phyloP scores from a whole-genome alignment of 352 stramenopile genomes.

The Pythium dissotocum region DNA sequence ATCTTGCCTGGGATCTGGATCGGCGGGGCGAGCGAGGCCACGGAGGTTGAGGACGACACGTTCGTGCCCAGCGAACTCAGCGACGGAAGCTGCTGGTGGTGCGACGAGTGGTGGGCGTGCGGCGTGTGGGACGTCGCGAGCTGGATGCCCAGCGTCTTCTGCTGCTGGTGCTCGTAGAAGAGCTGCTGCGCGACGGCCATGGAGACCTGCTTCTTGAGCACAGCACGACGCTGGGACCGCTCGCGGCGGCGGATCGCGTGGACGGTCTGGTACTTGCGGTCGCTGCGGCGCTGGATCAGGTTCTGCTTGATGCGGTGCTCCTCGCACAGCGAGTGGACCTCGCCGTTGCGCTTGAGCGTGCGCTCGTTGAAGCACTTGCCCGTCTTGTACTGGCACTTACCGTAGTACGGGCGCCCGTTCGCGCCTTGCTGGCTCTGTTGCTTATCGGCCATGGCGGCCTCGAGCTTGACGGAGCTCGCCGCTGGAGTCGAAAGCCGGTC shows the following conservation, averaged over 20 bases:
- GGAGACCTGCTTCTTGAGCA: constrained; percentile 82
- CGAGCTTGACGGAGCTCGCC: constrained; percentile 25
- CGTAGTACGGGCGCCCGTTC: constrained; percentile 46
- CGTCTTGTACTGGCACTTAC: constrained; percentile 89
- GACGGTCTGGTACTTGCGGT: constrained; percentile 87
- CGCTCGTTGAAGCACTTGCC: constrained; percentile 89
- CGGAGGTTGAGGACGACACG: constrained; percentile 1
- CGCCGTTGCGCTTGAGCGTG: constrained; percentile 81
- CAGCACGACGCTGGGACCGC: constrained; percentile 70
- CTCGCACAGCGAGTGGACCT: constrained; percentile 80
- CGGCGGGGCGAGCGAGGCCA: constrained; percentile 34
- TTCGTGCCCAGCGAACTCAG: constrained; percentile 20
- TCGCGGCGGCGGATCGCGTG: constrained; percentile 77
- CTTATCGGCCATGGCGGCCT: constrained; percentile 18
- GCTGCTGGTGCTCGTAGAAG: constrained; percentile 80
- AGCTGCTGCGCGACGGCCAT: constrained; percentile 80
- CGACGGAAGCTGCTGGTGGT: constrained; percentile 5
- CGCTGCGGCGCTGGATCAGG: constrained; percentile 79
- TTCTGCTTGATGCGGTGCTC: constrained; percentile 87
- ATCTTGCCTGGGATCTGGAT: constrained; percentile 48
- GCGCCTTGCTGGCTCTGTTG: constrained; percentile 3
- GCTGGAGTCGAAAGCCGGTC: constrained; percentile 20
- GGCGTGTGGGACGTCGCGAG: constrained; percentile 22
- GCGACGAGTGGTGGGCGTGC: not conserved
- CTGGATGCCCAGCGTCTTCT: constrained; percentile 60